Conservation (phyloP, 129 eudicot species). For the Rutidosis leptorrhynchoides region DNA sequence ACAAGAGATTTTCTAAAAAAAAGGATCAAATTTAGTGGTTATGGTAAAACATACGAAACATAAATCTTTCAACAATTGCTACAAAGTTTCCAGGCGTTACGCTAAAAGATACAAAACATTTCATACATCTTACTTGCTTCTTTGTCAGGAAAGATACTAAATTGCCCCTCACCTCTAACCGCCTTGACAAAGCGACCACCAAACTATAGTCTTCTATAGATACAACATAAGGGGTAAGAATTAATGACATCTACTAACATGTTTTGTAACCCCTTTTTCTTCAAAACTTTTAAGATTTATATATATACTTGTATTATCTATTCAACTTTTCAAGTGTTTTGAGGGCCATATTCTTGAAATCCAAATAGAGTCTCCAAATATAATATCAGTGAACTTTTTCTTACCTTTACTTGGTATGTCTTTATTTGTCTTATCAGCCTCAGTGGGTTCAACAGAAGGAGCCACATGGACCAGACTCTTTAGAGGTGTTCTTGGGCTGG, state of each 20-base stretch:
- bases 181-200: neutral
- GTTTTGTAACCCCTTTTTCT: neutral
- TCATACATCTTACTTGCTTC: constrained; percentile 21
- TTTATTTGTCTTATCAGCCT: constrained; percentile 29
- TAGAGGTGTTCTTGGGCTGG: constrained; percentile 40
- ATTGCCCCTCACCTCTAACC: constrained; percentile 22
- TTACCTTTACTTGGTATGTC: constrained; percentile 35
- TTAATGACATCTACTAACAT: constrained; percentile 26
- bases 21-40: too few species aligned
- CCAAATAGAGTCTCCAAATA: constrained; percentile 46
- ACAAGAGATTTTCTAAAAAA: too few species aligned
- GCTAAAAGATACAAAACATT: constrained; percentile 17
- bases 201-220: constrained; percentile 19
- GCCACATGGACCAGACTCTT: constrained; percentile 28
- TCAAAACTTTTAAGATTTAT: constrained; percentile 10
- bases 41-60: neutral
- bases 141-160: too few species aligned
- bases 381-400: constrained; percentile 40
- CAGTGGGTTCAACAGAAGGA: constrained; percentile 27
- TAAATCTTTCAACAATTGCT: neutral
- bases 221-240: constrained; percentile 12
- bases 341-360: constrained; percentile 51
- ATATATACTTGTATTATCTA: constrained; percentile 13
- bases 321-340: constrained; percentile 49
- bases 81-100: constrained; percentile 10